Evolutionary conservation across 768 basidiomycete species (phyloP), one percentile per base, ranked within the genome.

Genomic region (Pleurotus djamor): DNA sequence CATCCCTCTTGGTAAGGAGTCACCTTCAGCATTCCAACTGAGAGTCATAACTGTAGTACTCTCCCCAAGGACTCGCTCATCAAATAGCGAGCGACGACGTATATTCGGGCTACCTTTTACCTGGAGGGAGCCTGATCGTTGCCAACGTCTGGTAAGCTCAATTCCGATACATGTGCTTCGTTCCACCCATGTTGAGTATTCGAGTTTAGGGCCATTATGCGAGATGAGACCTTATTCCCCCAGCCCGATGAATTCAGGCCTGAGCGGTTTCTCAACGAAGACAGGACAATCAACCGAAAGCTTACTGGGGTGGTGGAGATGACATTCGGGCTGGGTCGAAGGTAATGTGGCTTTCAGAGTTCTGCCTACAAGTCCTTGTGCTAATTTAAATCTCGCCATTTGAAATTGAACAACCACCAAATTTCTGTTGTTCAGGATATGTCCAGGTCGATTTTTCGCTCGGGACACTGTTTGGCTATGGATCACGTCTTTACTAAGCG

Each of bases 231-330:
- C 38, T 59, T 63, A 4, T 80, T 78, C 52, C 71, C 72, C 2
- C 64, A 74, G n/a, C 74, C 77, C 16, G 64, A 68, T 10, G 52
- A 65, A 8, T 79, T 79, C 62, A 63, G 61, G 0, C 77, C 77
- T 7, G 75, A 77, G 41, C 68, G 79, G 16, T 79, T 74, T 54
- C 59, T 75, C 13, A 56, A n/a, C n/a, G n/a, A 60, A 21, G 63
- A 69, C 41, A 67, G 67, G 5, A 57, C 61, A 33, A 50, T 66
- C 14, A 58, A 70, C 34, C 59, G 58, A 2, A 56, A 48, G 4
- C 58, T 69, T 3, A n/a, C 17, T 48, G 48, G 60, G 37, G 60
- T 64, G 0, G 60, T 58, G 4, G 35, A 34, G 10, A 56, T 58
- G 0, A 62, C 58, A 1, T 71, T 68, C 37, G 68, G 69, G 2